Conservation (phyloP, 805 yeast species). For the Ogataea degrootiae region DNA sequence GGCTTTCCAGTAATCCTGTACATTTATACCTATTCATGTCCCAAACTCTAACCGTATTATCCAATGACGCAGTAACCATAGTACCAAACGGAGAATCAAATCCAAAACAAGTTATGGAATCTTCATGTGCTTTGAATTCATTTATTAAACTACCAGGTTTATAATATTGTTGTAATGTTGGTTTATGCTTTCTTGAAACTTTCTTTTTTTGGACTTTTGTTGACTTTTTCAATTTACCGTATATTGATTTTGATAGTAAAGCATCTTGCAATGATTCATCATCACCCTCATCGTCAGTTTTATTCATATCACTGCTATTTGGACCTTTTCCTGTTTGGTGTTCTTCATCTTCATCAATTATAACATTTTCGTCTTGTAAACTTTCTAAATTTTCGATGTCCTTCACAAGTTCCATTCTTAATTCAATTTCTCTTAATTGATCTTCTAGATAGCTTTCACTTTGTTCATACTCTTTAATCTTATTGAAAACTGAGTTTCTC, state of each 20-base stretch:
- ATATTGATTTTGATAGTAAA: conserved; percentile 40
- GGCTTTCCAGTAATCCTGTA: conserved; percentile 54
- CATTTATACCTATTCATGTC: conserved; percentile 58
- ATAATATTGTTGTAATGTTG: conserved; percentile 62
- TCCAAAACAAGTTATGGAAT: conserved; percentile 51
- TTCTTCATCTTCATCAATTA: conserved; percentile 11
- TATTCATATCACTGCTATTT: not conserved
- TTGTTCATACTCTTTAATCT: conserved; percentile 56
- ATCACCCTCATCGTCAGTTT: conserved; percentile 9
- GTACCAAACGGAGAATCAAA: conserved; percentile 75
- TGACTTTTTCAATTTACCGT: conserved; percentile 38
- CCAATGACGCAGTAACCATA: conserved; percentile 71
- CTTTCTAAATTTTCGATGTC: conserved; percentile 28
- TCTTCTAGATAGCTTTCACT: conserved; percentile 54
- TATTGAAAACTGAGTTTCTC: conserved; percentile 51
- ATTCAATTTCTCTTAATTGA: conserved; percentile 38
- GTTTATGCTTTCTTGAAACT: conserved; percentile 43
- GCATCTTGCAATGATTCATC: conserved; percentile 18
- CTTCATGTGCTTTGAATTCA: conserved; percentile 48
- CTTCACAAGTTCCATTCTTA: conserved; percentile 38
- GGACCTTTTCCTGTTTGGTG: conserved; percentile 7
- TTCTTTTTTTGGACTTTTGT: conserved; percentile 19
- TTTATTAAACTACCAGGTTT: conserved; percentile 53
- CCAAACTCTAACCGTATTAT: conserved; percentile 80
- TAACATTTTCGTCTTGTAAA: conserved; percentile 2